Evolutionary conservation across 257 asterid genomes (phyloP).

Genomic region (Leptodermis oblonga): DNA sequence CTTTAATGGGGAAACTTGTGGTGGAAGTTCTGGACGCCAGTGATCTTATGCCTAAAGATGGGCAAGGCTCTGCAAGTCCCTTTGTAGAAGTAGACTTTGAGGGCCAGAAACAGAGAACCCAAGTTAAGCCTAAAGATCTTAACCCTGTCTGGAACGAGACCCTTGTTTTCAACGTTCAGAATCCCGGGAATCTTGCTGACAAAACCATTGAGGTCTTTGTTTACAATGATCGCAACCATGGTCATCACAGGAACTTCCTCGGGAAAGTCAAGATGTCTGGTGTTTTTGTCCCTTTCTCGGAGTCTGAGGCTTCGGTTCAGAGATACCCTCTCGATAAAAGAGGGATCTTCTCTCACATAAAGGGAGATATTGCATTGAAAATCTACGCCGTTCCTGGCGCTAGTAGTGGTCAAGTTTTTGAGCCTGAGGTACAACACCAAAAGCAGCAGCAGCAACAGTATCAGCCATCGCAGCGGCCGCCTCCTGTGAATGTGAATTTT

Average conservation of each 20-base stretch:
- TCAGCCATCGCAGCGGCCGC: conserved; percentile 18
- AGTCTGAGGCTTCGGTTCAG: conserved; percentile 53
- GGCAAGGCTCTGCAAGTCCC: conserved; percentile 79
- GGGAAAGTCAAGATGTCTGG: conserved; percentile 77
- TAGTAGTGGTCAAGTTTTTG: conserved; percentile 8
- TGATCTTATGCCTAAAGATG: conserved; percentile 91
- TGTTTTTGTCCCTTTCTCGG: conserved; percentile 48
- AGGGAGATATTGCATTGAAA: conserved; percentile 65
- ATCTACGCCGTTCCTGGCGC: conserved; percentile 37
- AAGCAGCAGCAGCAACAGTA: conserved; percentile 4
- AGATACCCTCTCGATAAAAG: conserved; percentile 88
- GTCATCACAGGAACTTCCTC: conserved; percentile 60
- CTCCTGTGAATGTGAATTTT: conserved; percentile 21
- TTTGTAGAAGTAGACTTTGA: conserved; percentile 74
- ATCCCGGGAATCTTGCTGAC: conserved; percentile 37
- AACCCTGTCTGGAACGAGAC: conserved; percentile 82
- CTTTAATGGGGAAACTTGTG: conserved; percentile 64
- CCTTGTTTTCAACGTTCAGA: conserved; percentile 49
- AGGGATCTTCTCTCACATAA: conserved; percentile 69
- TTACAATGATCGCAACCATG: conserved; percentile 55
- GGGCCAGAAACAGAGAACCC: conserved; percentile 52
- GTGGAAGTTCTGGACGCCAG: conserved; percentile 76
- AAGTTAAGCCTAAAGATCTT: conserved; percentile 63
- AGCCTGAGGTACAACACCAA: conserved; percentile 9
- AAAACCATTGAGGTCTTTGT: conserved; percentile 51